phyloP scores from a whole-genome alignment of 208 protist species.

The Crithidia acanthocephali region DNA sequence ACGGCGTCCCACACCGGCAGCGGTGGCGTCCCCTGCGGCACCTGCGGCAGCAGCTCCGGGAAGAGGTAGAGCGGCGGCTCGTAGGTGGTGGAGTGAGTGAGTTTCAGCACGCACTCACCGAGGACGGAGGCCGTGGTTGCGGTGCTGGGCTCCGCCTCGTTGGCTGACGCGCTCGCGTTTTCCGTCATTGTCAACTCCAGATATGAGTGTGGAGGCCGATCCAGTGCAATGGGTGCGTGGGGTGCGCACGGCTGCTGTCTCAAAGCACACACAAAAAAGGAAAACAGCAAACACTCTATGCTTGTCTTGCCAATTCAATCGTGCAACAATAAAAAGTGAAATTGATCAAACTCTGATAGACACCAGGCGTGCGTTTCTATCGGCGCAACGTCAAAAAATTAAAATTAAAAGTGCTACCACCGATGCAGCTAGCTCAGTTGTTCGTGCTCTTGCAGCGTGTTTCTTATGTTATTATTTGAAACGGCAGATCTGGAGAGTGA shows the following conservation, averaged over 20 bases:
- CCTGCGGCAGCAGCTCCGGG: constrained; percentile 77
- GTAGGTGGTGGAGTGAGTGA: constrained; percentile 67
- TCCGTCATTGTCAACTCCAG: background rate
- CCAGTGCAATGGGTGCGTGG: no score
- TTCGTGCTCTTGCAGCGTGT: no score
- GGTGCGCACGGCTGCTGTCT: no score
- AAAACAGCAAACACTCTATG: background rate
- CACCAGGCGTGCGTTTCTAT: no score
- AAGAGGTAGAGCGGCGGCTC: constrained; percentile 91
- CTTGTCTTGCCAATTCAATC: background rate
- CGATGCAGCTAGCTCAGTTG: no score
- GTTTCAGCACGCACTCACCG: constrained; percentile 68
- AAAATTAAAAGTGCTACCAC: no score
- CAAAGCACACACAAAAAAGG: no score
- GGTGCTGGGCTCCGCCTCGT: background rate
- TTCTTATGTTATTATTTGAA: no score
- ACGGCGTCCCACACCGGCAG: constrained; percentile 80
- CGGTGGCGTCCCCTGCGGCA: constrained; percentile 65
- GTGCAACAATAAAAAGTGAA: background rate
- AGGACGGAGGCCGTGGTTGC: constrained; percentile 29
- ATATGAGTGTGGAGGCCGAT: background rate
- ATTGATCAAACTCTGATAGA: no score
- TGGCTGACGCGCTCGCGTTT: background rate
- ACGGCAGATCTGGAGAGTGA: no score
- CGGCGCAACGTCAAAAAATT: no score